These are phyloP conservation scores for Medakamo hakoo DNA, from an alignment of 139 green algal genomes.

Conservation along the genomic window DNA sequence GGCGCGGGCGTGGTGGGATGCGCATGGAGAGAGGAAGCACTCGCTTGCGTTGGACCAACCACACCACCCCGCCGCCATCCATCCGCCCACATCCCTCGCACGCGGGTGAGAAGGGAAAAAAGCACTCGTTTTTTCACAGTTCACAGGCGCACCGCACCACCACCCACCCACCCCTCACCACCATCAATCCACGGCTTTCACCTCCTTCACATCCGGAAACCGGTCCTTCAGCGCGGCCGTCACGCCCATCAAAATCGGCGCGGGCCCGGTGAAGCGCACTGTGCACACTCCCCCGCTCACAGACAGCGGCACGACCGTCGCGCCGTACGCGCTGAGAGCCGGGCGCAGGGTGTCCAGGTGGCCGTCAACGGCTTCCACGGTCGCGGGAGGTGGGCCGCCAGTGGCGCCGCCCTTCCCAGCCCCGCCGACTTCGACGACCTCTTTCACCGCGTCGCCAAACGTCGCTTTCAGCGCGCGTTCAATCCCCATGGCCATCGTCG, in stretches of 20 bases:
- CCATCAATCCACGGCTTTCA: too few species aligned
- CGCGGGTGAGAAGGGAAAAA: too few species aligned
- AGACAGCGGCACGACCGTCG: constrained; percentile 48
- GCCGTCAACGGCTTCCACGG: constrained; percentile 35
- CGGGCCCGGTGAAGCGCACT: constrained; percentile 38
- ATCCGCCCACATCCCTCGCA: too few species aligned
- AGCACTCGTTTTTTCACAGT: too few species aligned
- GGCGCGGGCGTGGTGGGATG: too few species aligned
- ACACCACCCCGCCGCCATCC: too few species aligned
- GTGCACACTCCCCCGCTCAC: constrained; percentile 32
- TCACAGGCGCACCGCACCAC: too few species aligned
- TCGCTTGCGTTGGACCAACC: too few species aligned
- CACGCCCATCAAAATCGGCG: constrained; percentile 21
- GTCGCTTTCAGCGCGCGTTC: constrained; percentile 44
- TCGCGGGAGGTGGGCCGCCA: constrained; percentile 11
- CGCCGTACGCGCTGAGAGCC: constrained; percentile 57
- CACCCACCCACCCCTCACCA: too few species aligned
- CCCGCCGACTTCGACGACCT: constrained; percentile 19
- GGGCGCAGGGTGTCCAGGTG: constrained; percentile 70
- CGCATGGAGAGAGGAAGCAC: too few species aligned
- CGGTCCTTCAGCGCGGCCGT: constrained; percentile 53
- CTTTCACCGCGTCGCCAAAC: constrained; percentile 29
- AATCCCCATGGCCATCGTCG: constrained; percentile 92
- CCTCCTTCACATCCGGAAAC: constrained; percentile 51
- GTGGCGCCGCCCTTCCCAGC: too few species aligned